Conservation (phyloP, 2,329 filamentous ascomycete genomes). For the Venturia pyrina region DNA sequence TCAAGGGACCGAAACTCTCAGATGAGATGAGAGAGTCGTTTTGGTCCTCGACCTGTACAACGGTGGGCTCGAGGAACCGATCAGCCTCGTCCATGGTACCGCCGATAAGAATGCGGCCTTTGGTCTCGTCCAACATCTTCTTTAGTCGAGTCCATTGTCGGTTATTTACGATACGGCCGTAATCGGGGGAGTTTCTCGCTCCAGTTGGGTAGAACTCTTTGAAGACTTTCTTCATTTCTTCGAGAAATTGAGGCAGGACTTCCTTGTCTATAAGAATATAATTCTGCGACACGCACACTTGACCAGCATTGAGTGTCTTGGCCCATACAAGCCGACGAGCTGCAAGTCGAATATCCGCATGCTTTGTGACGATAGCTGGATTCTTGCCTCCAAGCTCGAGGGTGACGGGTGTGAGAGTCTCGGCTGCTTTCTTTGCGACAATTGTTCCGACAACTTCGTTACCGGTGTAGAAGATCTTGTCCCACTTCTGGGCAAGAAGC, state of each 20-base stretch:
- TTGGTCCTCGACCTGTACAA: conserved; percentile 68
- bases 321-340: conserved; percentile 81
- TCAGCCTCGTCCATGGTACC: conserved; percentile 71
- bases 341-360: conserved; percentile 68
- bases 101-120: conserved; percentile 78
- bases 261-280: conserved; percentile 76
- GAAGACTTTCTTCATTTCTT: conserved; percentile 60
- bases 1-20: conserved; percentile 90
- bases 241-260: conserved; percentile 61
- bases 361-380: conserved; percentile 81
- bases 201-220: conserved; percentile 78
- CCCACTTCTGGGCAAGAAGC: conserved; percentile 82
- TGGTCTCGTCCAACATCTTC: conserved; percentile 76
- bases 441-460: conserved; percentile 58
- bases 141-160: conserved; percentile 74
- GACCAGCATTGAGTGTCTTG: conserved; percentile 77
- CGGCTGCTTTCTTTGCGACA: conserved; percentile 43
- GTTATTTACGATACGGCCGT: conserved; percentile 69
- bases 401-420: conserved; percentile 63
- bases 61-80: conserved; percentile 82
- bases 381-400: conserved; percentile 89
- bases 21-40: conserved; percentile 71
- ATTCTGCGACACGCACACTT: conserved; percentile 89
- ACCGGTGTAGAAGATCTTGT: conserved; percentile 97
- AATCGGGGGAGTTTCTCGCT: conserved; percentile 66